These are phyloP conservation scores for Leptographium galeiforme DNA, from an alignment of 2,329 filamentous ascomycete species.

Conservation along the genomic window DNA sequence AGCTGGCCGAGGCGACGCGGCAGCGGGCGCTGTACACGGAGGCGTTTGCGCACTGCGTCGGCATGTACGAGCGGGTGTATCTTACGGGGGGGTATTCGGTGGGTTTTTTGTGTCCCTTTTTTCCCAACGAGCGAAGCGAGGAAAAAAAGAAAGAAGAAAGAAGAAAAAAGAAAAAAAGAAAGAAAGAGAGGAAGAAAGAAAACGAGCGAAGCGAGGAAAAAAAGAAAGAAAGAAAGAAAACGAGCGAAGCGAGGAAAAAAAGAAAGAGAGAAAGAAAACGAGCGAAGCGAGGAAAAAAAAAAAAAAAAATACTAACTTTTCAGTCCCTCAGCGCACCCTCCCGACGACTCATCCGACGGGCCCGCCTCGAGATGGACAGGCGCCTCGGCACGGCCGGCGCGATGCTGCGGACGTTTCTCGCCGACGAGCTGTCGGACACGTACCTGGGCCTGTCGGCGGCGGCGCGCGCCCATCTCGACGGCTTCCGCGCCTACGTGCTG, in stretches of 20 bases:
- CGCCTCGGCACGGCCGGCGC: conserved; percentile 43
- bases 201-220: no score
- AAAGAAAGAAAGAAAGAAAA: no score
- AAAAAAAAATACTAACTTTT: not conserved
- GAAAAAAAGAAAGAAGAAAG: no score
- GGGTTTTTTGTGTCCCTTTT: no score
- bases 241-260: no score
- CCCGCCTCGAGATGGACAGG: conserved; percentile 50
- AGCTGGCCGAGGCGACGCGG: conserved; percentile 53
- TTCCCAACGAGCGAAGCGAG: no score
- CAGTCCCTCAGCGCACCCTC: conserved; percentile 39
- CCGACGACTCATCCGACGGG: conserved; percentile 50
- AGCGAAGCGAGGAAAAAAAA: no score
- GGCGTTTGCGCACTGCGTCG: conserved; percentile 65
- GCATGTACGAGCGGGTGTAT: conserved; percentile 54
- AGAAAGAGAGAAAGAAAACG: no score
- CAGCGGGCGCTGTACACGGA: conserved; percentile 55
- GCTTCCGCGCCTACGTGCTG: conserved; percentile 56
- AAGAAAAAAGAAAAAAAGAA: no score
- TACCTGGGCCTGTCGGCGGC: conserved; percentile 50
- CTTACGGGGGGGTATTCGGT: conserved; percentile 48
- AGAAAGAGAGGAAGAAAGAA: no score
- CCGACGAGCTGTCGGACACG: conserved; percentile 54
- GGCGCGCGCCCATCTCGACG: conserved; percentile 54
- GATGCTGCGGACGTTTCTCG: conserved; percentile 54